phyloP scores from a whole-genome alignment of 164 flowering plant species.

The Dillenia turbinata region DNA sequence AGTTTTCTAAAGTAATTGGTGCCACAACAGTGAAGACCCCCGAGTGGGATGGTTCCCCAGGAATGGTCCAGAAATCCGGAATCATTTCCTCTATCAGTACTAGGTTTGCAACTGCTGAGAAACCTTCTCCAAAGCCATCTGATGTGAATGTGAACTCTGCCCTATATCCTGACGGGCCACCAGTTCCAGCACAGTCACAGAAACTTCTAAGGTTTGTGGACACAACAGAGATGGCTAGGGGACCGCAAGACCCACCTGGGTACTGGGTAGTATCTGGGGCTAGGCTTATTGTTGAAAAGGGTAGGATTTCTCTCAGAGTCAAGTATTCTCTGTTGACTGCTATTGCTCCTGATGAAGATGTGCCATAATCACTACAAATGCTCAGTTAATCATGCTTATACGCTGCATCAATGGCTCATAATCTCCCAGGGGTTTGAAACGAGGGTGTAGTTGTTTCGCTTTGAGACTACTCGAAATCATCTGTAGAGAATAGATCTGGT shows the following conservation, averaged over 20 bases:
- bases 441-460: no score
- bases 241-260: slow-evolving; percentile 42
- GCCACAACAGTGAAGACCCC: slow-evolving; percentile 10
- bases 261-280: slow-evolving; percentile 48
- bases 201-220: slow-evolving; percentile 33
- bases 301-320: slow-evolving; percentile 30
- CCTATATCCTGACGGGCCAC: slow-evolving; percentile 36
- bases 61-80: slow-evolving; percentile 21
- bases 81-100: slow-evolving; percentile 19
- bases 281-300: slow-evolving; percentile 30
- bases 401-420: no score
- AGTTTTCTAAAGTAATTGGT: slow-evolving; percentile 25
- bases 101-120: background rate
- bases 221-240: slow-evolving; percentile 30
- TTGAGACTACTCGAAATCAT: no score
- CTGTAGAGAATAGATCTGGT: no score
- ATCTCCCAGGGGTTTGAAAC: no score
- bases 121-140: slow-evolving; percentile 18
- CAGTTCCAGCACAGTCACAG: slow-evolving; percentile 21
- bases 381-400: no score
- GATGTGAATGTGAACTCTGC: slow-evolving; percentile 35
- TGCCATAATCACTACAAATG: no score
- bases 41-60: slow-evolving; percentile 29
- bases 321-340: slow-evolving; percentile 28
- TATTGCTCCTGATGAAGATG: no score